Base-by-base conservation (phyloP, 148 eudicot genomes). In the Mesembryanthemum crystallinum region DNA sequence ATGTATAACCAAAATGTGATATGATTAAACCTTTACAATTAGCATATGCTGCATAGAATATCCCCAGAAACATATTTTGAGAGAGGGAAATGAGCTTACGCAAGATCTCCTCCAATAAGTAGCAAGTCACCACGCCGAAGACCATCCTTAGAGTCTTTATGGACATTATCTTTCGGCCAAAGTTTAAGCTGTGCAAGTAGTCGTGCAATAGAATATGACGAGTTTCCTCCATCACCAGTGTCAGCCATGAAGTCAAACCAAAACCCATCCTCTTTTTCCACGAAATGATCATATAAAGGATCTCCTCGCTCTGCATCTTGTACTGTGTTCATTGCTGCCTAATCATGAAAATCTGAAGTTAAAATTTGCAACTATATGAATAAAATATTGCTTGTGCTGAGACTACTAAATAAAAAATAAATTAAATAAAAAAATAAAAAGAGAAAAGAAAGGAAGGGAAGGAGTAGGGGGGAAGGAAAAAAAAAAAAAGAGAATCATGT, bases 181-280 rank as follows among this genome's bases (percentile, higher is more conserved):
- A 93, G 74, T 47, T 81, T 80, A 77, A 94, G 98, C 70, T 96
- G 98, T 86, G 99, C 99, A 81, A 96, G 92, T 81, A 96, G 83
- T 62, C 87, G 86, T 76, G 98, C 94, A 55, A 96, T 89, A 66
- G 83, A 58, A 73, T 92, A 96, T 20, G 99, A 89, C 52, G 98
- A 93, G 83, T 96, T 96, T 52, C 99, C 99, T 69, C 99, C 98
- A 80, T 96, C 99, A 65, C 99, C 99, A 62, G 99, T 96, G 84
- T 96, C 99, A 64, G 99, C 99, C 99, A 96, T 92, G 77, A 96
- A 96, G 78, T 96, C 99, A 83, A 96, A 91, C 99, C 99, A 96
- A 62, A 96, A 76, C 6, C 81, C 91, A 76, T 92, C n/a, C n/a
- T n/a, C 92, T 74, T 87, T 86, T 58, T 84, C 97, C 77, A 85